Evolutionary conservation across 805 yeast genomes (phyloP).

Genomic region (Starmerella floris): DNA sequence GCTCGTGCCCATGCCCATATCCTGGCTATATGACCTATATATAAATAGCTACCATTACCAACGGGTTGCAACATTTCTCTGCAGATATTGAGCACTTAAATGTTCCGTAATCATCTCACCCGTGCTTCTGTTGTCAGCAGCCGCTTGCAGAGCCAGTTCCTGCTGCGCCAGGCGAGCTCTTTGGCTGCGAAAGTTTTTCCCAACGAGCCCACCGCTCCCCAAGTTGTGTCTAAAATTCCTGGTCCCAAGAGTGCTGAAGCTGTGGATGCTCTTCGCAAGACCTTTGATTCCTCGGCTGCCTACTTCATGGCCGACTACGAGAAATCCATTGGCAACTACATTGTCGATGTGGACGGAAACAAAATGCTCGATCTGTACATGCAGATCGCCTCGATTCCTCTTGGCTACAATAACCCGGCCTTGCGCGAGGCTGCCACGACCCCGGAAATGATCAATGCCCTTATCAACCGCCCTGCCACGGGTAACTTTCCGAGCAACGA

Average conservation of each 20-base stretch:
- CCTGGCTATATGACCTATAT: no score
- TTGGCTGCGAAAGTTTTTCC: constrained; percentile 40
- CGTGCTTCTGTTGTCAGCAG: background rate
- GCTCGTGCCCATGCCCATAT: no score
- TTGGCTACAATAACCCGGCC: constrained; percentile 77
- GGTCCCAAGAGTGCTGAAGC: constrained; percentile 56
- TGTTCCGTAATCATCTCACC: background rate
- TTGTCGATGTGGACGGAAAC: constrained; percentile 73
- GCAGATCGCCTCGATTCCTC: constrained; percentile 73
- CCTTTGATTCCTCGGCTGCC: constrained; percentile 59
- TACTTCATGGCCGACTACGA: constrained; percentile 66
- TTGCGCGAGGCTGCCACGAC: constrained; percentile 55
- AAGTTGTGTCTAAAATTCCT: constrained; percentile 51
- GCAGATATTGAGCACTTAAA: no score
- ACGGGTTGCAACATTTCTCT: background rate
- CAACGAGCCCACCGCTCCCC: constrained; percentile 63
- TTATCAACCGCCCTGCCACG: constrained; percentile 72
- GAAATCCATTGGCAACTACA: constrained; percentile 65
- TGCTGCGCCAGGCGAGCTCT: constrained; percentile 11
- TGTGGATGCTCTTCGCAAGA: constrained; percentile 41
- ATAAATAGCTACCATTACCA: background rate
- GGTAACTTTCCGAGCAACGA: constrained; percentile 70
- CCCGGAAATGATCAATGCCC: constrained; percentile 55
- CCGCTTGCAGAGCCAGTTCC: background rate
- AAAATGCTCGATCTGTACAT: constrained; percentile 59